These are phyloP conservation scores for Mycena sanguinolenta DNA, from an alignment of 768 basidiomycete species.

Conservation along the genomic window DNA sequence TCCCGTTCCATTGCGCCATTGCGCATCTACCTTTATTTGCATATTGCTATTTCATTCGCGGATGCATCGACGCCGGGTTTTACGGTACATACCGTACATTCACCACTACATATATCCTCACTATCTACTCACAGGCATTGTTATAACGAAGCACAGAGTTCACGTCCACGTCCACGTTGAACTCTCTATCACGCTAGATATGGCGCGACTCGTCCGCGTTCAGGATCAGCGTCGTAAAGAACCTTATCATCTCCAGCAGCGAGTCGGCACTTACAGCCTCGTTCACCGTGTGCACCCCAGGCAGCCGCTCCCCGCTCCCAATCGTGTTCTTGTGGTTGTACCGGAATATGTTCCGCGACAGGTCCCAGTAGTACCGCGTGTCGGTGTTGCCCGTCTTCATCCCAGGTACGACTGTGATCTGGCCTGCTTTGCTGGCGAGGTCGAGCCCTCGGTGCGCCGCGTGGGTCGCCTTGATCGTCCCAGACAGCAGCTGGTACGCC, in stretches of 20 bases:
- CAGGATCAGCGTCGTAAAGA: constrained; percentile 59
- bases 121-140: no score
- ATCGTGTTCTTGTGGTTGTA: constrained; percentile 47
- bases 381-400: constrained; percentile 77
- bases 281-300: constrained; percentile 64
- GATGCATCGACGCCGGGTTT: no score
- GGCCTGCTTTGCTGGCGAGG: constrained; percentile 35
- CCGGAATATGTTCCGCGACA: constrained; percentile 76
- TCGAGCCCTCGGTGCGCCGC: constrained; percentile 59
- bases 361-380: constrained; percentile 70
- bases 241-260: constrained; percentile 57
- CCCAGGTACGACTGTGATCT: constrained; percentile 64
- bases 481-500: constrained; percentile 68
- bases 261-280: constrained; percentile 56
- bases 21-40: no score
- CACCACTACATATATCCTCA: no score
- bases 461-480: constrained; percentile 74
- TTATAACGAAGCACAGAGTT: no score
- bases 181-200: no score
- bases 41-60: no score
- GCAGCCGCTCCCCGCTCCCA: constrained; percentile 29
- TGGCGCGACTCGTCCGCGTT: constrained; percentile 61
- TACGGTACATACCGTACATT: no score
- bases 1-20: no score
- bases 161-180: no score